These are phyloP conservation scores for Ehretia macrophylla DNA, from an alignment of 257 asterid species.

Conservation along the genomic window DNA sequence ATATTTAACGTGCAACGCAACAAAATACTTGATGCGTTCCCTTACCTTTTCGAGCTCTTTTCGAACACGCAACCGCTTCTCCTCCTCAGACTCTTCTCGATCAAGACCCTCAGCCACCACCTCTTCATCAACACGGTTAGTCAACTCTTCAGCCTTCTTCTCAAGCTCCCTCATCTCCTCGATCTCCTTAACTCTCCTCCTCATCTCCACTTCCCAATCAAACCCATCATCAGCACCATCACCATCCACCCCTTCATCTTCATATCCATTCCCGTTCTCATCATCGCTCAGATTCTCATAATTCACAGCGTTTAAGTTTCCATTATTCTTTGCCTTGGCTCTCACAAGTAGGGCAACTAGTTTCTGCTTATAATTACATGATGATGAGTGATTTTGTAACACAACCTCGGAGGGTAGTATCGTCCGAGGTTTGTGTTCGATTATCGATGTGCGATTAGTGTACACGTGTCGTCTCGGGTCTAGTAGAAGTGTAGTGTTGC, in stretches of 20 bases:
- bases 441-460: slow-evolving; percentile 32
- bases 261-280: slow-evolving; percentile 72
- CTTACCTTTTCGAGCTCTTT: slow-evolving; percentile 81
- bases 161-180: slow-evolving; percentile 88
- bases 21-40: no score
- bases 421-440: background rate
- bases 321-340: background rate
- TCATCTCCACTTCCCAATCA: slow-evolving; percentile 86
- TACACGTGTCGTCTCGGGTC: slow-evolving; percentile 49
- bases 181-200: slow-evolving; percentile 74
- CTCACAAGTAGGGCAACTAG: background rate
- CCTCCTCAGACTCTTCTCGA: slow-evolving; percentile 64
- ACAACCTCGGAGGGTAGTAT: slow-evolving; percentile 23
- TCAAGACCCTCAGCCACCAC: slow-evolving; percentile 27
- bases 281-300: slow-evolving; percentile 85
- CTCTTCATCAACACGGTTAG: slow-evolving; percentile 57
- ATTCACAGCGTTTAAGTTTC: slow-evolving; percentile 36
- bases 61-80: slow-evolving; percentile 74
- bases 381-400: background rate
- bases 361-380: background rate
- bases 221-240: slow-evolving; percentile 43
- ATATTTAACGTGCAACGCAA: no score
- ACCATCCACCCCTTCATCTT: slow-evolving; percentile 48
- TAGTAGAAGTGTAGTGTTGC: slow-evolving; percentile 54
- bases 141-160: slow-evolving; percentile 86